Percentiles rank a stretch among this genome's conserved stretches.
phyloP scores from a whole-genome alignment of 2,329 filamentous ascomycete species.

The Penicillium sp. region DNA sequence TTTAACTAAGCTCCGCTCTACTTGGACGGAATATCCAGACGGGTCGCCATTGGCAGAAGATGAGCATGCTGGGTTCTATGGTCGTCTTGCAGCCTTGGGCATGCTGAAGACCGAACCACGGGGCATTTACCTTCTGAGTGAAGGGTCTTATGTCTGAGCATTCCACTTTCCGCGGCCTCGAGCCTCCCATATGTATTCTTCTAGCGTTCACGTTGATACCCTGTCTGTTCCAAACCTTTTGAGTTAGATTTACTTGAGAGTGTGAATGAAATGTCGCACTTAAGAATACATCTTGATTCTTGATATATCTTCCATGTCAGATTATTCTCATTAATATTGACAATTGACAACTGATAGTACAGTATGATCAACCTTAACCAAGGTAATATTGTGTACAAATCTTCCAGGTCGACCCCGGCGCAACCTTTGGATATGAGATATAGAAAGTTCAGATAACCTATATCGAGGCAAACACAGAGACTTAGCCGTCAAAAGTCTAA shows the following conservation, averaged over 20 bases:
- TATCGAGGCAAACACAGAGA: neutral
- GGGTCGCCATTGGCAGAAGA: constrained; percentile 15
- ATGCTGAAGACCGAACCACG: constrained; percentile 11
- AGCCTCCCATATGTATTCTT: no score
- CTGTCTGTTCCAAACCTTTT: neutral
- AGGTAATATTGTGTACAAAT: neutral
- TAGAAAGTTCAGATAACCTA: neutral
- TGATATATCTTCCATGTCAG: neutral
- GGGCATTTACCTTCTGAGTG: constrained; percentile 17
- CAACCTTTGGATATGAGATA: neutral
- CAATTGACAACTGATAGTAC: no score
- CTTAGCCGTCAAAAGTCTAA: neutral
- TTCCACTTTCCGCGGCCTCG: neutral
- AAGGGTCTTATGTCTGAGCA: neutral
- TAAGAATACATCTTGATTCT: neutral
- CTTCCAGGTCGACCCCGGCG: neutral
- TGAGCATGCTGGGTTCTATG: constrained; percentile 22
- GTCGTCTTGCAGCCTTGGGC: constrained; percentile 21
- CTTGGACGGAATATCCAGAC: constrained; percentile 13
- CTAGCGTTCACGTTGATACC: constrained; percentile 6
- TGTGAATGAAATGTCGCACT: neutral
- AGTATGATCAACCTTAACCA: neutral
- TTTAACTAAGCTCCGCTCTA: constrained; percentile 20
- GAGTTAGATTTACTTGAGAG: neutral
- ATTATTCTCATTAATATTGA: neutral